Base-by-base conservation (phyloP, 2,329 filamentous ascomycete species). In the Immersiporthe knoxdaviesiana region DNA sequence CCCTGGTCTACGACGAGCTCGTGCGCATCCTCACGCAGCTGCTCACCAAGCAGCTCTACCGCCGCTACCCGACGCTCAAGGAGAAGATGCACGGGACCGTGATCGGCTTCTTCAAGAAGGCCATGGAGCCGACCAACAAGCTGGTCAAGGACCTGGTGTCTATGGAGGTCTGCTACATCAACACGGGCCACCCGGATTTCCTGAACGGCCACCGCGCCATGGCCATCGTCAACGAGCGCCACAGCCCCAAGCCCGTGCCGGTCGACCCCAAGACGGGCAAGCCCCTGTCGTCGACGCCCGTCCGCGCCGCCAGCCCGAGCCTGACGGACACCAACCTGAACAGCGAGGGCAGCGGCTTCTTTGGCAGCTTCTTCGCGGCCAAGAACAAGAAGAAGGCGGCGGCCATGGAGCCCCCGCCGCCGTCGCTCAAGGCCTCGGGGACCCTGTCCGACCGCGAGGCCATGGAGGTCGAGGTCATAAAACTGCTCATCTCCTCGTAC, bases 311-410 rank as follows among this genome's bases (percentile, higher is more conserved):
- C 67, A 97, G 91, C 77, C 96, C 93, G 10, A 91, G 90, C 52
- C 83, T 93, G 66, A 78, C 81, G 64, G 82, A 89, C 58, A 74
- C 78, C 56, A 81, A 83, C 59, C 61, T 72, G 24, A 81, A 83
- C 47, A 82, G 81, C 37, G 81, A 79, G 71, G 79, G 80, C 66
- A 92, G 92, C 77, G 94, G 95, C 50, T 99, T 99, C 87, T 99
- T 99, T 76, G 96, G 96, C 74, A 97, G 93, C 77, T 99, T 99
- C 88, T 99, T 97, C 78, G 93, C 96, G 14, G 94, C 93, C 78
- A 99, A 98, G 88, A 99, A 98, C 84, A 99, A 98, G 90, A 99
- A 99, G 88, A 98, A 97, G 91, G 97, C 97, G 83, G 96, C 96
- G n/a, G 94, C 95, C 62, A 99, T 99, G 96, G 96, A 99, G 79